Percentiles rank a stretch among this genome's conserved stretches.
phyloP scores from a whole-genome alignment of 768 basidiomycete genomes.

The Tephrocybe sp. region DNA sequence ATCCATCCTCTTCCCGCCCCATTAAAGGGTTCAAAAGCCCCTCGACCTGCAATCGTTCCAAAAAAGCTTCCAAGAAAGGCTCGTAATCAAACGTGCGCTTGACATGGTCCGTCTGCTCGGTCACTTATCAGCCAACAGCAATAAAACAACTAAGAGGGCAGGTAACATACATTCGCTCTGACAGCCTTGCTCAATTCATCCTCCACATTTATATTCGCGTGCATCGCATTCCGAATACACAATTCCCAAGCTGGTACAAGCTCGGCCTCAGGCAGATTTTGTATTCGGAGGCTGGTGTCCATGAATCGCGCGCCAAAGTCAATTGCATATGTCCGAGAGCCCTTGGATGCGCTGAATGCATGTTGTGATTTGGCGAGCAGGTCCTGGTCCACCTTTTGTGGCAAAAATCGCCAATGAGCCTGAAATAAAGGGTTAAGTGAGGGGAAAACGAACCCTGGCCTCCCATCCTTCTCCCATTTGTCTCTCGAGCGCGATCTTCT shows the following conservation, averaged over 20 bases:
- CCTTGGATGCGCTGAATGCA: slow-evolving; percentile 27
- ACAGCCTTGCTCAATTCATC: slow-evolving; percentile 49
- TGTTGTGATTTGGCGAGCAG: slow-evolving; percentile 28
- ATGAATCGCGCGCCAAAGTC: slow-evolving; percentile 48
- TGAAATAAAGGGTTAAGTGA: not conserved
- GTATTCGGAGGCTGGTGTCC: slow-evolving; percentile 40
- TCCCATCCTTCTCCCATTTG: slow-evolving; percentile 40
- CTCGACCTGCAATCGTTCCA: slow-evolving; percentile 42
- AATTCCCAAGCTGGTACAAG: slow-evolving; percentile 46
- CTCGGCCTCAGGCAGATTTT: slow-evolving; percentile 39
- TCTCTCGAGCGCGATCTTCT: slow-evolving; percentile 44
- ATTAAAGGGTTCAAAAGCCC: slow-evolving; percentile 47
- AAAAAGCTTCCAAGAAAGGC: slow-evolving; percentile 53
- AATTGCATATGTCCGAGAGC: slow-evolving; percentile 34
- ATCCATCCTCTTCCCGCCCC: slow-evolving; percentile 34
- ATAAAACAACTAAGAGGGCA: not conserved
- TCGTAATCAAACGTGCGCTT: slow-evolving; percentile 66
- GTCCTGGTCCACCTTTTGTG: slow-evolving; percentile 38
- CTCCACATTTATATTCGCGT: slow-evolving; percentile 42
- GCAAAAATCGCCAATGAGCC: not conserved
- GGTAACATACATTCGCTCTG: slow-evolving; percentile 42
- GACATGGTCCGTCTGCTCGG: slow-evolving; percentile 49
- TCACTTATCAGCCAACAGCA: slow-evolving; percentile 2
- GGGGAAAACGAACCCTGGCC: slow-evolving; percentile 30
- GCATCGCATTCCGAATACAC: slow-evolving; percentile 40